Base-by-base conservation (phyloP, 768 basidiomycete genomes). In the Harrya chromipes region DNA sequence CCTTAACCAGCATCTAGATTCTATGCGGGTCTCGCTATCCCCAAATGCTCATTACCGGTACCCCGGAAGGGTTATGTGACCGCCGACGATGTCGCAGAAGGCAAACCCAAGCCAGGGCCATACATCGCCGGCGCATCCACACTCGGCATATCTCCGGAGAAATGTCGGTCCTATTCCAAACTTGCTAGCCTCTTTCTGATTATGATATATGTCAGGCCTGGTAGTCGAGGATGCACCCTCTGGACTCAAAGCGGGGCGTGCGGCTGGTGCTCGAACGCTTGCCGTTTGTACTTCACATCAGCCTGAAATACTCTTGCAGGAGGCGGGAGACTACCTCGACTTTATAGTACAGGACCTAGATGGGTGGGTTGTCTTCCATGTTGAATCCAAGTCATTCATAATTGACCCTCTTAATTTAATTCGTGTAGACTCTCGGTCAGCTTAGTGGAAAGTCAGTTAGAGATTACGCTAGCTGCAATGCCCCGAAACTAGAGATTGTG, bases 151-250 rank as follows among this genome's bases (percentile, higher is more conserved):
- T 72, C 82, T 41, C 73, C 83, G 2, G 67, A 65, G 19, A 79
- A 80, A 42, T 91, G 87, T 83, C 42, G 49, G 79, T 59, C 16
- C 11, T 17, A 26, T 20, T 20, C 29, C 31, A 11, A 12, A 37
- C 43, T 31, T 13, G 19, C 29, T 5, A 11, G 14, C 14, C 10
- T 12, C 20, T 33, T 34, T 23, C 43, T 49, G 29, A 52, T 37
- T 21, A 35, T 34, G 20, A 40, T 41, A 20, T 41, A 26, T 13
- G 31, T n/a, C 41, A 90, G 88, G 87, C 60, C 73, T 95, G 50
- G 93, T 95, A 8, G 76, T 97, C 4, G 92, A 94, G 60, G 94
- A 97, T 60, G 92, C 94, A 2, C 86, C 91, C 4, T 85, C 89
- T 13, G 94, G 94, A 3, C 70, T 94, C 55, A 73, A 72, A 52